These are phyloP conservation scores for Pugionium dolabratum DNA, from an alignment of 345 rosid species.

Conservation along the genomic window DNA sequence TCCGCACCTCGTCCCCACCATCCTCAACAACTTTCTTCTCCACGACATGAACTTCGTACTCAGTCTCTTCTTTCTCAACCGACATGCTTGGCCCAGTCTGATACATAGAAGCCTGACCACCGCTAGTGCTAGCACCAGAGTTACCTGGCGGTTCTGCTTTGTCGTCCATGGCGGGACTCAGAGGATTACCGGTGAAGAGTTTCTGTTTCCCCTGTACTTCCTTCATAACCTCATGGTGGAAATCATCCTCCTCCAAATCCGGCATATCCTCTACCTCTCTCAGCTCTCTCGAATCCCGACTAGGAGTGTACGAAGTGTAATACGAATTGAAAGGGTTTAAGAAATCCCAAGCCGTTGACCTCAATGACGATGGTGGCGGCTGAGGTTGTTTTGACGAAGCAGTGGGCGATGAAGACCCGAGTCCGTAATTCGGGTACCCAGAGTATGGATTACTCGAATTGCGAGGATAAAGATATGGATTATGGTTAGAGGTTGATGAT, in stretches of 20 bases:
- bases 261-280: constrained; percentile 96
- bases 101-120: constrained; percentile 31
- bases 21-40: constrained; percentile 76
- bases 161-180: constrained; percentile 40
- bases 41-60: constrained; percentile 80
- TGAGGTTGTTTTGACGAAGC: constrained; percentile 61
- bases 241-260: constrained; percentile 85
- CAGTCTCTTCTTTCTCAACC: constrained; percentile 48
- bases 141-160: not conserved
- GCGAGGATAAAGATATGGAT: constrained; percentile 26
- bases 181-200: constrained; percentile 34
- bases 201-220: constrained; percentile 57
- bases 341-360: constrained; percentile 74
- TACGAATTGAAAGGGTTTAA: constrained; percentile 66
- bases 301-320: constrained; percentile 54
- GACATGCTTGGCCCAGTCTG: constrained; percentile 44
- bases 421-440: constrained; percentile 45
- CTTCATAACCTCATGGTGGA: constrained; percentile 65
- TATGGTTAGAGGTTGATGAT: constrained; percentile 55
- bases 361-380: constrained; percentile 79
- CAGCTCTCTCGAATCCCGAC: constrained; percentile 68
- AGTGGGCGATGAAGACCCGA: constrained; percentile 24
- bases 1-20: constrained; percentile 46
- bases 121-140: constrained; percentile 29
- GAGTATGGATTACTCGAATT: constrained; percentile 24